phyloP scores from a whole-genome alignment of 495 filamentous ascomycete species.

The Tuber brumale region DNA sequence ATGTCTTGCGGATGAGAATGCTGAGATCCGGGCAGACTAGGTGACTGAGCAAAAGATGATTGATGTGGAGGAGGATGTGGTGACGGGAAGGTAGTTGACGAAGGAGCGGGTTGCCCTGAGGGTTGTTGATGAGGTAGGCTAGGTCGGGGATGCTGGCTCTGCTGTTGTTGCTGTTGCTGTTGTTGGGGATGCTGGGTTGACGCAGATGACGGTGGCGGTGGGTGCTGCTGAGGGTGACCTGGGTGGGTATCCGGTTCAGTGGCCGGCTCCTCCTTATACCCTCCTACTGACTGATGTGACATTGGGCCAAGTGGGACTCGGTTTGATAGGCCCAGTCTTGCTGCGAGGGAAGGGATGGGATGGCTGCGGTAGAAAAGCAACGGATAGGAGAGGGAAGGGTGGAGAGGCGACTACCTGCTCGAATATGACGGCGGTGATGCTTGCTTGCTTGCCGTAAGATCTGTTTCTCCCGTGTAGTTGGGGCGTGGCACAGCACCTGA shows the following conservation, averaged over 20 bases:
- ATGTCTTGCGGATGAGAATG: conserved; percentile 56
- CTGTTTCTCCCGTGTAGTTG: conserved; percentile 40
- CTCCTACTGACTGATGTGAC: conserved; percentile 40
- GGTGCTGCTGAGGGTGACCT: conserved; percentile 40
- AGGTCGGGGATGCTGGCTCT: conserved; percentile 58
- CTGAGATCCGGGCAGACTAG: conserved; percentile 47
- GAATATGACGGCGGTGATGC: conserved; percentile 39
- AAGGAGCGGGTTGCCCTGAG: conserved; percentile 46
- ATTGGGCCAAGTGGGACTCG: conserved; percentile 35
- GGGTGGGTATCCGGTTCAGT: conserved; percentile 40
- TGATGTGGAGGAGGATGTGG: conserved; percentile 41
- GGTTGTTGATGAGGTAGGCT: conserved; percentile 62
- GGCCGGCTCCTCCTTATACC: conserved; percentile 44
- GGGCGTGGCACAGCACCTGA: conserved; percentile 34
- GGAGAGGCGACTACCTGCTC: conserved; percentile 18
- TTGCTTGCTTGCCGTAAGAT: conserved; percentile 39
- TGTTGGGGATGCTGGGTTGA: conserved; percentile 38
- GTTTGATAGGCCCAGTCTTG: conserved; percentile 26
- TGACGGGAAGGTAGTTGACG: conserved; percentile 41
- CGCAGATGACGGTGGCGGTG: conserved; percentile 35
- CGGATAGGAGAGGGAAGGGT: conserved; percentile 22
- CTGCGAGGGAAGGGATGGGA: conserved; percentile 24
- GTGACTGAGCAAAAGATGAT: conserved; percentile 39
- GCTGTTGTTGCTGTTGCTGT: conserved; percentile 51
- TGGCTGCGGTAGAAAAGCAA: conserved; percentile 27